Base-by-base conservation (phyloP, 78 protist genomes). In the Protostelium mycophagum region DNA sequence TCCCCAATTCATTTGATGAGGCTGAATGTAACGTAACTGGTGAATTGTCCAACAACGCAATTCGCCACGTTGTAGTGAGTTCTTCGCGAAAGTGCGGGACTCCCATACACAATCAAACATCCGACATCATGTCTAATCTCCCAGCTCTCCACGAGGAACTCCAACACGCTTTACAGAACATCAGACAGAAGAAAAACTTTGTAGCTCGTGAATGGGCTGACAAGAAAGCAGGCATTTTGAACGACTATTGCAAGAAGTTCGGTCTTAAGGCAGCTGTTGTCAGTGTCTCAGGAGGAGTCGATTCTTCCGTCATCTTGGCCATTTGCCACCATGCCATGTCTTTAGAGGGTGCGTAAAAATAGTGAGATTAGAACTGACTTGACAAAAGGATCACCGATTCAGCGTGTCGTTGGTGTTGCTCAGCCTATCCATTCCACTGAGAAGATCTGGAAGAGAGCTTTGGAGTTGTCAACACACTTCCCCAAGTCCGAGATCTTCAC, bases 401-500 rank as follows among this genome's bases (percentile, higher is more conserved):
- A 88, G 38, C 37, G 25, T 63, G 91, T 90, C 34, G 28, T 96
- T 28, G 94, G 93, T 28, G 87, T 96, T 16, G 87, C 93, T 5
- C 96, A 93, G 93, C 97, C 97, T 35, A 96, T 96, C 39, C 91
- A 93, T 35, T 87, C 92, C 63, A 90, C 95, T 37, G 91, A 38
- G 37, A 84, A 83, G 88, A 90, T 88, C 25, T 85, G 34, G 37
- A 39, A 91, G n/a, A 88, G 97, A 16, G 97, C 95, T 25, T 0
- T 34, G 28, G 93, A 91, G 36, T 28, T 38, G 34, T 25, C 37
- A 0, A 35, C 83, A 28, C 85, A 89, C 0, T 23, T 91, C 73
- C 73, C 73, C 29, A 89, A 87, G 86, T 38, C 38, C 34, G 95
- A 92, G 1, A 1, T 85, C 0, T 37, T 93, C 84, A 89, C 90